phyloP scores from a whole-genome alignment of 805 yeast species.

The Metschnikowia henanensis region DNA sequence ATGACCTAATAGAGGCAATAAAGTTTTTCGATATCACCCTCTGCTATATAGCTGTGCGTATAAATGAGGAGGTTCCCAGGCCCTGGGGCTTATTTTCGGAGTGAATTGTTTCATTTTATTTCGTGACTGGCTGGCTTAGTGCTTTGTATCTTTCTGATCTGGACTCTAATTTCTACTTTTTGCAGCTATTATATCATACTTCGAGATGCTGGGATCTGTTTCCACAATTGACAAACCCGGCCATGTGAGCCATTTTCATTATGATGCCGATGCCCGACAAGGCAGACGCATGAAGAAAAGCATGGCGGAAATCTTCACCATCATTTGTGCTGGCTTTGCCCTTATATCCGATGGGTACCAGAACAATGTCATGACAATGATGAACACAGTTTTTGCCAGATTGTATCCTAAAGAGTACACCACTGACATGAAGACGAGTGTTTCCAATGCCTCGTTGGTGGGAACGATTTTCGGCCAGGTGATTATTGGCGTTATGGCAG shows the following conservation, averaged over 20 bases:
- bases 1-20: neutral
- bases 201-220: slow-evolving; percentile 3
- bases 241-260: slow-evolving; percentile 22
- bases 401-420: slow-evolving; percentile 43
- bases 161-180: too few relatives aligned
- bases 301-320: slow-evolving; percentile 38
- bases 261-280: slow-evolving; percentile 34
- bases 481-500: slow-evolving; percentile 62
- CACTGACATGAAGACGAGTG: slow-evolving; percentile 55
- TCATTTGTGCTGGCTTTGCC: slow-evolving; percentile 72
- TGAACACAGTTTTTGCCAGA: slow-evolving; percentile 54
- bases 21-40: neutral
- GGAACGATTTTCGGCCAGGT: slow-evolving; percentile 75
- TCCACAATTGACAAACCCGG: slow-evolving; percentile 4
- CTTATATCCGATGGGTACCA: slow-evolving; percentile 78
- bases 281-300: slow-evolving; percentile 26
- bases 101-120: too few relatives aligned
- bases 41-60: neutral
- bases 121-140: too few relatives aligned
- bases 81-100: too few relatives aligned
- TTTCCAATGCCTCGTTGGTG: slow-evolving; percentile 66
- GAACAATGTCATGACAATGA: slow-evolving; percentile 71
- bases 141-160: too few relatives aligned
- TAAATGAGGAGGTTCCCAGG: too few relatives aligned
- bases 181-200: neutral